These are phyloP conservation scores for Cicer yamashitae DNA, from an alignment of 306 rosid species.

Conservation along the genomic window DNA sequence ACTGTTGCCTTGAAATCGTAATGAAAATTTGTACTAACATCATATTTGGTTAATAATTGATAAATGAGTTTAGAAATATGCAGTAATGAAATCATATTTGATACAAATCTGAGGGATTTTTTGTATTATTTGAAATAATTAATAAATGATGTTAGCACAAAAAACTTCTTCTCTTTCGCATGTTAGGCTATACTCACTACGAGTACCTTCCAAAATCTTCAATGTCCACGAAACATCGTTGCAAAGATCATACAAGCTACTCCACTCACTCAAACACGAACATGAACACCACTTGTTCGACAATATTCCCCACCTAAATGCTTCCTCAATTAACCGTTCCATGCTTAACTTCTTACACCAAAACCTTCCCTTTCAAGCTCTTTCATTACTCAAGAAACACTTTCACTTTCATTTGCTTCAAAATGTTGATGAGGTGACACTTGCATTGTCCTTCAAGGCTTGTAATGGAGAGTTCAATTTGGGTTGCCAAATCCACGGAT, in stretches of 20 bases:
- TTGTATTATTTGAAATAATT: too few species aligned
- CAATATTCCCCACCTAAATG: conserved; percentile 55
- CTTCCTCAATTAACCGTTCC: conserved; percentile 52
- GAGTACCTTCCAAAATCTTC: not conserved
- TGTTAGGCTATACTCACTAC: not conserved
- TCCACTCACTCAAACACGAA: conserved; percentile 50
- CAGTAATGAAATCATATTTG: too few species aligned
- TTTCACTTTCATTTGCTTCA: conserved; percentile 43
- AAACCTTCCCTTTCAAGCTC: conserved; percentile 57
- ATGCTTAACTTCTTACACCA: conserved; percentile 58
- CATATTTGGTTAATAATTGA: too few species aligned
- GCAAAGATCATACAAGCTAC: not conserved
- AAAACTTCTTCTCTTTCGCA: not conserved
- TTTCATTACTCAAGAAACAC: conserved; percentile 55
- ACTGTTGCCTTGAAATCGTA: too few species aligned
- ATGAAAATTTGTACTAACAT: too few species aligned
- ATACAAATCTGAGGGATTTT: too few species aligned
- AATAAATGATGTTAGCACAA: too few species aligned
- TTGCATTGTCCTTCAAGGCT: conserved; percentile 77
- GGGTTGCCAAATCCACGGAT: conserved; percentile 70
- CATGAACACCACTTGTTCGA: conserved; percentile 61
- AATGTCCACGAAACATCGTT: not conserved
- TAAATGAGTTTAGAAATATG: too few species aligned
- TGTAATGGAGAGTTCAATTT: conserved; percentile 61
- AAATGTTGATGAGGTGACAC: conserved; percentile 55